Base-by-base conservation (phyloP, 1,139 yeast genomes). In the Spathaspora sp. region DNA sequence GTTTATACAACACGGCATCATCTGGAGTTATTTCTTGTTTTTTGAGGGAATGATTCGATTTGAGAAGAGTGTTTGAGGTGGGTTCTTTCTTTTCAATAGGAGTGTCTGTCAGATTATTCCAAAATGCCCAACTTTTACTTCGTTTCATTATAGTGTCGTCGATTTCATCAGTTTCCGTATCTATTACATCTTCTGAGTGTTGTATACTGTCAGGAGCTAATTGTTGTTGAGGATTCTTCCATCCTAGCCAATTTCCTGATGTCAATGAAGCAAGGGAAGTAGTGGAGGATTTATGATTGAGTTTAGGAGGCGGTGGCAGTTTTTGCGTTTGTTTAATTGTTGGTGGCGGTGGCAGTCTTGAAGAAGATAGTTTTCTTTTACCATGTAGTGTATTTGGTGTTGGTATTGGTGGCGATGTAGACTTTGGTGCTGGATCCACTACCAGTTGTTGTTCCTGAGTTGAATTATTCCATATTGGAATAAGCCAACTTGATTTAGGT, bases 1-100 rank as follows among this genome's bases (percentile, higher is more conserved):
- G 76, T 49, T 73, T 73, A 55, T 74, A 74, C 49, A 74, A 62
- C 2, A 74, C 78, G 1, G 80, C 80, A 55, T 74, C 79, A 45
- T 73, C 25, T 51, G 54, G n/a, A 40, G 48, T 16, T 33, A 43
- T 43, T 38, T 25, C 50, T 3, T 81, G 54, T 57, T 83, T 53
- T 70, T 79, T 43, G 29, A 34, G 38, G 1, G 67, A 53, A 2
- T 73, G 71, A 1, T 67, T 64, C 0, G 78, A 65, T 41, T 55
- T 60, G 13, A 74, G 55, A 6, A 74, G 66, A 1, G 72, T 68
- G 48, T 74, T 74, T 18, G 74, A 48, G 23, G 59, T 43, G 40
- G 16, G 47, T 39, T 20, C 23, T 20, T 20, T 20, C 23, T 20
- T 20, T 20, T 52, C 51, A 5, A 52, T 54, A 23, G 56, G 51